Base-by-base conservation (phyloP, 2,329 filamentous ascomycete species). In the Sporothrix inflata region DNA sequence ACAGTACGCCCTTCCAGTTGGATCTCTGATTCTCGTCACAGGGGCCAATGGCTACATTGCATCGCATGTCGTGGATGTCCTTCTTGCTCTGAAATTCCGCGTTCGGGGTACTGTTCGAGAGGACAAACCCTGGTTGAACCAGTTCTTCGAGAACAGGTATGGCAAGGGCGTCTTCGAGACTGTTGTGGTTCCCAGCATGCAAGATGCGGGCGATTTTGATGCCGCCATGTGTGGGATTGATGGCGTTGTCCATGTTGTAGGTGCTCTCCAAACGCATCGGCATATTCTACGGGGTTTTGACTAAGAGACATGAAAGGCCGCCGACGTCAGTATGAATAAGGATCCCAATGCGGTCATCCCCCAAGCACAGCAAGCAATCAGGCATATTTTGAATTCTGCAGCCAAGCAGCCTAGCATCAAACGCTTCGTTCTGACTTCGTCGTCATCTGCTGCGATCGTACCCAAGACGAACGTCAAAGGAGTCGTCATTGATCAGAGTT, bases 81-180 rank as follows among this genome's bases (percentile, higher is more conserved):
- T 73, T 11, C 69, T 73, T 19, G 69, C 75, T 0, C 76, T 76
- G 0, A 84, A 84, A 7, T 85, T 82, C 74, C 79, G 78, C 3
- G 84, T 86, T 19, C 82, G 83, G 16, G 84, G 84, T 0, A 84
- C 83, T 1, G 81, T 82, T 16, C 83, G 84, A 0, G 75, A 79
- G 61, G 38, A 73, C 0, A 78, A 76, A 40, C 70, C 77, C 0
- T 72, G 42, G 34, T 66, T 74, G 27, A 66, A 72, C 49, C 45
- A 57, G 1, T 71, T 75, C 0, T 69, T 77, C 0, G 80, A 81
- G 19, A 79, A 79, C 7, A 75, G 79, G 24, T 76, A 78, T n/a
- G 79, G 81, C 69, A 40, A 72, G 0, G 81, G 78, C 16, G 76
- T 74, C 0, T 81, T 84, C 24, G 53, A 57, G 53, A 34, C 24